Evolutionary conservation across 2,329 filamentous ascomycete species (phyloP), one percentile per base, ranked within the genome.

Genomic region (Hypoxylon sp.): DNA sequence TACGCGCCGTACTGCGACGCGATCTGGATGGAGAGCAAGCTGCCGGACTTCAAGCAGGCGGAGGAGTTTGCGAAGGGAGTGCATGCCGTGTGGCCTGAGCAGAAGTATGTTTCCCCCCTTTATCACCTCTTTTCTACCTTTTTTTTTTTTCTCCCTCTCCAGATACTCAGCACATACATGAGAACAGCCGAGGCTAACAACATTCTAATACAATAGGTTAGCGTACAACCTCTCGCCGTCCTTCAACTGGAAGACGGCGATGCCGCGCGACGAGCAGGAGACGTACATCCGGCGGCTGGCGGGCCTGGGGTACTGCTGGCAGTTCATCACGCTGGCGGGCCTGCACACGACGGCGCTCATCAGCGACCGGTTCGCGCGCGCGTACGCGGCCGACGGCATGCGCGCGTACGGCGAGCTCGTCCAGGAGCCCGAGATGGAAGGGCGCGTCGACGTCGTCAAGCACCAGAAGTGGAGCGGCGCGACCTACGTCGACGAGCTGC

Each of bases 1-100:
- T 98, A 96, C 76, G 94, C 92, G 0, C 94, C 95, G 1, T 97
- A 96, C 81, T 91, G 91, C 67, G 94, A 98, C 75, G 89, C 96
- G 77, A 97, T 99, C 79, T 99, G 95, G 95, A 99, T 99, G 95
- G 95, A 99, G 87, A 94, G 91, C 82, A 97, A 97, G 82, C 84
- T 97, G 70, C 95, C 95, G 47, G 94, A 98, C 78, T 98, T 85
- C 78, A 85, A 85, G 51, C 95, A 98, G 82, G 95, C 95, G 22
- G 87, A 93, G 82, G 91, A 97, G 76, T 99, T 99, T 72, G 94
- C 95, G 30, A 85, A 91, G 44, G 94, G 95, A 51, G 94, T 99
- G 41, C 95, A 98, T 79, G 91, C 93, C 59, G 92, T 93, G 8
- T 97, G 91, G 88, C 95, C 95, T 0, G 91, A 99, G 81, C 92